Conservation (phyloP, 768 basidiomycete species). For the Neoboletus magnificus region DNA sequence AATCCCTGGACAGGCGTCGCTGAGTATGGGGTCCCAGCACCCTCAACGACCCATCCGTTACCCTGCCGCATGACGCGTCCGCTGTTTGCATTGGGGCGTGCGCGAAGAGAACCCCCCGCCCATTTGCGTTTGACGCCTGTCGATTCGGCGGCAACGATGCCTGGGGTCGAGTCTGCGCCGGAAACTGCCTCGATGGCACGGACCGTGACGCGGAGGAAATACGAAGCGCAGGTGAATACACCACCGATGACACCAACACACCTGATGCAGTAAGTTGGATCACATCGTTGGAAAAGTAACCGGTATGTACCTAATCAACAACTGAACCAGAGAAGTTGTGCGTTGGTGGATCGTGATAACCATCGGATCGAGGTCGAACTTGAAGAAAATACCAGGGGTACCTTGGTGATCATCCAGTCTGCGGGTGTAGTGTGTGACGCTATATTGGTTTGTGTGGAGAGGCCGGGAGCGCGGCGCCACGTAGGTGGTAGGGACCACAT, state of each 20-base stretch:
- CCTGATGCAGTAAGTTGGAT: slow-evolving; percentile 27
- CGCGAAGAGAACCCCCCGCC: slow-evolving; percentile 60
- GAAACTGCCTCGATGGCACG: slow-evolving; percentile 66
- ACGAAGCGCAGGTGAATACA: slow-evolving; percentile 81
- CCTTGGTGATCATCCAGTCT: slow-evolving; percentile 70
- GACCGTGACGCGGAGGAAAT: slow-evolving; percentile 61
- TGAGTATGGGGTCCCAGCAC: slow-evolving; percentile 35
- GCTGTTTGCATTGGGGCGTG: slow-evolving; percentile 39
- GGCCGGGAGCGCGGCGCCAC: slow-evolving; percentile 66
- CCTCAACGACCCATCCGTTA: slow-evolving; percentile 58
- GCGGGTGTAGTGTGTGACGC: slow-evolving; percentile 89
- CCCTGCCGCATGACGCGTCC: slow-evolving; percentile 55
- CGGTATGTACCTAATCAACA: slow-evolving; percentile 62
- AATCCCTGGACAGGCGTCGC: slow-evolving; percentile 35
- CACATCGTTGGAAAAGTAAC: not conserved
- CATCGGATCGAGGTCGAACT: slow-evolving; percentile 94
- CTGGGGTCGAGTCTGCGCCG: slow-evolving; percentile 47
- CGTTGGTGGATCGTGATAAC: slow-evolving; percentile 82
- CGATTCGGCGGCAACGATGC: slow-evolving; percentile 63
- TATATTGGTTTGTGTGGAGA: slow-evolving; percentile 81
- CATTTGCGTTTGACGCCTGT: slow-evolving; percentile 65
- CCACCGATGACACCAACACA: slow-evolving; percentile 93
- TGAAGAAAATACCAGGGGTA: slow-evolving; percentile 96
- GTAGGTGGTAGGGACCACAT: slow-evolving; percentile 95
- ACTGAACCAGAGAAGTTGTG: slow-evolving; percentile 76